Evolutionary conservation across 495 filamentous ascomycete genomes (phyloP), one percentile per base, ranked within the genome.

Genomic region (Sphaerosporella brunnea): DNA sequence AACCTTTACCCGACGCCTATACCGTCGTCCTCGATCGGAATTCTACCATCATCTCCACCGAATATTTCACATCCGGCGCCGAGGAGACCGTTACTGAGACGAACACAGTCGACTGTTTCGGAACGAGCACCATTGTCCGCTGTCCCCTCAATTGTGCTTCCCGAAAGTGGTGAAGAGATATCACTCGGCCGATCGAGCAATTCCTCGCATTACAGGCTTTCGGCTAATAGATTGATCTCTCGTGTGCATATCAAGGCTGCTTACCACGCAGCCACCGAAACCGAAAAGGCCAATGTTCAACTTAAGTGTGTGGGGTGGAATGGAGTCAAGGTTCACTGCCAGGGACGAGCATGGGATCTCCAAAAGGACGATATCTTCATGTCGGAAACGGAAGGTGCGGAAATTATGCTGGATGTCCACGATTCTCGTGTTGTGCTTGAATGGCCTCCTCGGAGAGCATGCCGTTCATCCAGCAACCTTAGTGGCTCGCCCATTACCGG

Each of bases 261-360:
- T 23, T 97, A 90, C 62, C 30, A 19, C 21, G 35, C 43, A n/a
- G 40, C 85, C 39, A 67, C 72, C 4, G 52, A 63, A 36, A 52
- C 60, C 9, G 51, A 62, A 41, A 59, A 67, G 35, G 51, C 65
- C 3, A 76, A 75, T 63, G 73, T 96, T 40, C 80, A 85, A 62
- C 78, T 97, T 47, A 72, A 81, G 61, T 97, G 90, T 64, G 73
- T 80, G 58, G 90, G 90, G 15, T 95, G 88, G 87, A 97, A 97
- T 64, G 88, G 90, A 10, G 70, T 88, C 41, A 93, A 85, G 63
- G 66, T 97, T 48, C 87, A 93, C 65, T 95, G 83, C 65, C 80
- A 86, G 63, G 87, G 87, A 20, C 78, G 77, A 55, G 80, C 80
- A 23, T 90, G 80, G 70, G 83, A 92, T 51, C 62, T 97, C 63